Evolutionary conservation across 208 protist genomes (phyloP).

Genomic region (Angomonas ambiguus): DNA sequence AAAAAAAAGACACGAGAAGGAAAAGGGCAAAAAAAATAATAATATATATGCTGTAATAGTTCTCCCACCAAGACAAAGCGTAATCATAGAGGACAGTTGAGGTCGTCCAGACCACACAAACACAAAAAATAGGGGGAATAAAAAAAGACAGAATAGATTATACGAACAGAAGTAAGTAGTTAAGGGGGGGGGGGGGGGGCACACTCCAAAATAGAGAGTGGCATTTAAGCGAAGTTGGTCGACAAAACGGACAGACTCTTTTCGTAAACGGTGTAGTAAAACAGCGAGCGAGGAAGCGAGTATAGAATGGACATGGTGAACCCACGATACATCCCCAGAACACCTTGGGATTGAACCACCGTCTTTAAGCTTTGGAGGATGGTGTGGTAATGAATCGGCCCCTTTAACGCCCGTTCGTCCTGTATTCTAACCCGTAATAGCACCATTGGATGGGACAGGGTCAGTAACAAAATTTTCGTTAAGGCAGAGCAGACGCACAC

Average conservation of each 20-base stretch:
- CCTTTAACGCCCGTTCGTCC: conserved; percentile 56
- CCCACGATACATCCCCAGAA: conserved; percentile 65
- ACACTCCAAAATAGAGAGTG: conserved; percentile 15
- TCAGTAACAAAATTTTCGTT: conserved; percentile 57
- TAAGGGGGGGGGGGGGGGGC: not conserved
- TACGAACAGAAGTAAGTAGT: not conserved
- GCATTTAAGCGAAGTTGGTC: not conserved
- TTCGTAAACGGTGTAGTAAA: conserved; percentile 81
- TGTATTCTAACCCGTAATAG: conserved; percentile 78
- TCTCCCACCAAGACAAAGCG: no score
- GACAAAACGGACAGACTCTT: conserved; percentile 46
- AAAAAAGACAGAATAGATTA: conserved; percentile 3
- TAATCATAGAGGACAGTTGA: not conserved
- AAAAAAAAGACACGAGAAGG: not conserved
- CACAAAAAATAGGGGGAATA: not conserved
- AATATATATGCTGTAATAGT: not conserved
- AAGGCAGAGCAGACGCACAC: conserved; percentile 65
- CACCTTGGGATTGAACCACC: conserved; percentile 59
- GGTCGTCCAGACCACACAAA: no score
- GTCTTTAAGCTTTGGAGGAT: conserved; percentile 41
- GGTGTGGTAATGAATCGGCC: conserved; percentile 52
- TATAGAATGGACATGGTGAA: conserved; percentile 60
- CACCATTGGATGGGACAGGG: conserved; percentile 73
- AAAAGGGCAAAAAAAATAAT: not conserved
- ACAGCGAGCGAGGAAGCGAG: conserved; percentile 63